Evolutionary conservation across 257 asterid species (phyloP).

Genomic region (Solanum paucissectum): DNA sequence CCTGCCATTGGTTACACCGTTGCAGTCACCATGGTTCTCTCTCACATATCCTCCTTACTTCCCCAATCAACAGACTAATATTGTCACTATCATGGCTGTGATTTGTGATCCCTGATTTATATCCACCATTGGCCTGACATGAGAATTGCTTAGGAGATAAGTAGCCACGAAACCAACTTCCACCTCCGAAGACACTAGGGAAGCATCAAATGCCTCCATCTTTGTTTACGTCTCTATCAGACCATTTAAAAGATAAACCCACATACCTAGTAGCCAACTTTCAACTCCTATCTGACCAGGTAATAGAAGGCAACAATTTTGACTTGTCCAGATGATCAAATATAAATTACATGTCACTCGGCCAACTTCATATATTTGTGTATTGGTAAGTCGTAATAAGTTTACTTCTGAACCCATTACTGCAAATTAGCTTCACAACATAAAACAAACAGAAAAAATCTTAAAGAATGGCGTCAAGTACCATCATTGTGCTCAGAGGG

Average conservation of each 20-base stretch:
- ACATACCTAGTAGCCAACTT: background rate
- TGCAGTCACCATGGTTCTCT: background rate
- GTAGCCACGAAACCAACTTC: background rate
- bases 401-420: background rate
- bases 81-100: background rate
- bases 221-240: background rate
- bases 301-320: background rate
- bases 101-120: background rate
- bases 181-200: background rate
- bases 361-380: background rate
- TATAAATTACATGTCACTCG: background rate
- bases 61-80: background rate
- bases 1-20: background rate
- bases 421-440: background rate
- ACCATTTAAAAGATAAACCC: background rate
- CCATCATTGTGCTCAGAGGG: constrained; percentile 33
- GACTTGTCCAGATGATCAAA: background rate
- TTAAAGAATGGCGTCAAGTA: constrained; percentile 10
- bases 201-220: background rate
- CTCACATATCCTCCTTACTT: background rate
- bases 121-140: background rate
- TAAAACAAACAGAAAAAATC: background rate
- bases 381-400: background rate
- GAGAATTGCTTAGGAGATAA: background rate
- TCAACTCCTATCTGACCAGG: background rate